These are phyloP conservation scores for Xylariaceae sp. DNA, from an alignment of 2,329 filamentous ascomycete species.

Conservation along the genomic window DNA sequence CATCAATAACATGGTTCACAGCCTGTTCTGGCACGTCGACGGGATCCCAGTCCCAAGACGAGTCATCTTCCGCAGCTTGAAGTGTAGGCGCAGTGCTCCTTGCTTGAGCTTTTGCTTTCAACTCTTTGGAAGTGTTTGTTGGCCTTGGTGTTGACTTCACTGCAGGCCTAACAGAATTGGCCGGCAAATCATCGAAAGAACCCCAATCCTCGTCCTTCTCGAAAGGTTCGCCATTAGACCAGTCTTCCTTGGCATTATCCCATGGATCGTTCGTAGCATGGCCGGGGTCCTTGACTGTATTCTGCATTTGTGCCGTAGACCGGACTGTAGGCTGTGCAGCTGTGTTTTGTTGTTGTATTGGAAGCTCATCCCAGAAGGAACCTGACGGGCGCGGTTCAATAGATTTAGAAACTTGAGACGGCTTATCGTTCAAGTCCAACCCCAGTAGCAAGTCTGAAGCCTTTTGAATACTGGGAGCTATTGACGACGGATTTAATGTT, in stretches of 20 bases:
- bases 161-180: background rate
- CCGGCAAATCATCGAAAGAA: slow-evolving; percentile 44
- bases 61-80: slow-evolving; percentile 7
- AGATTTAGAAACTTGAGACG: slow-evolving; percentile 32
- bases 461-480: slow-evolving; percentile 26
- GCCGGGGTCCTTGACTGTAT: too few species aligned
- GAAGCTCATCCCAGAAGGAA: slow-evolving; percentile 46
- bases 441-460: slow-evolving; percentile 33
- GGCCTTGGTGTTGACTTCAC: slow-evolving; percentile 5
- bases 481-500: slow-evolving; percentile 31
- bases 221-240: slow-evolving; percentile 12
- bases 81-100: background rate
- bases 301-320: too few species aligned
- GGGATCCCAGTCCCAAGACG: slow-evolving; percentile 49
- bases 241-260: too few species aligned
- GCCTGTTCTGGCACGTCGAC: slow-evolving; percentile 32
- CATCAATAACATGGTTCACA: slow-evolving; percentile 14
- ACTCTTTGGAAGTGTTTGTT: background rate
- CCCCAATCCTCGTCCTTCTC: slow-evolving; percentile 42
- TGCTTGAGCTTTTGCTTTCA: too few species aligned
- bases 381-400: slow-evolving; percentile 48
- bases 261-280: too few species aligned
- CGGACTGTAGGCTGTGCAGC: slow-evolving; percentile 11
- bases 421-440: slow-evolving; percentile 27
- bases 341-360: slow-evolving; percentile 30